These are phyloP conservation scores for Termitomyces sp. DNA, from an alignment of 768 basidiomycete genomes.

Conservation along the genomic window DNA sequence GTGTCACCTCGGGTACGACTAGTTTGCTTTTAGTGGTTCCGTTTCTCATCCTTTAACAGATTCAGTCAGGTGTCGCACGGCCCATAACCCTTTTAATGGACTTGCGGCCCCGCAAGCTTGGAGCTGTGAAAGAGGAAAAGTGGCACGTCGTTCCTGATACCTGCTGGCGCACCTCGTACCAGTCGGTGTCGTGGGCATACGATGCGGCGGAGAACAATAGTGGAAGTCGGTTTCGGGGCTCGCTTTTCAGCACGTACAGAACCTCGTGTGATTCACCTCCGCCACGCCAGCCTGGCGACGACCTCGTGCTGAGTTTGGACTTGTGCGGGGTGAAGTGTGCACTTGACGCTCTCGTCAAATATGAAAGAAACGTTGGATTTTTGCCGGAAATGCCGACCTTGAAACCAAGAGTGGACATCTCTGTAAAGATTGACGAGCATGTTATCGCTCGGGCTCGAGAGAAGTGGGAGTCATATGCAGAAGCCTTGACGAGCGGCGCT, in stretches of 20 bases:
- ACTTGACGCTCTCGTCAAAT: slow-evolving; percentile 27
- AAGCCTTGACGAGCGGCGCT: slow-evolving; percentile 29
- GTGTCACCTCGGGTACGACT: slow-evolving; percentile 24
- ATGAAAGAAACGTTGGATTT: slow-evolving; percentile 40
- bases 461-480: slow-evolving; percentile 36
- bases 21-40: slow-evolving; percentile 1
- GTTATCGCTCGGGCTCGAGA: slow-evolving; percentile 27
- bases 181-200: slow-evolving; percentile 35
- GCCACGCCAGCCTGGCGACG: slow-evolving; percentile 6
- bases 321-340: slow-evolving; percentile 34
- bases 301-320: slow-evolving; percentile 29
- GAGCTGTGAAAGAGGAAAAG: slow-evolving; percentile 24
- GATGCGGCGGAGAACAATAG: slow-evolving; percentile 16
- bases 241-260: slow-evolving; percentile 20
- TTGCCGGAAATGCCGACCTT: slow-evolving; percentile 13
- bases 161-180: slow-evolving; percentile 37
- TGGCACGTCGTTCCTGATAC: slow-evolving; percentile 33
- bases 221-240: slow-evolving; percentile 26
- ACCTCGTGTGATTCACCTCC: slow-evolving; percentile 8
- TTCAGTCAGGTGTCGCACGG: slow-evolving; percentile 7
- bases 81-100: slow-evolving; percentile 20
- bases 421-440: slow-evolving; percentile 25
- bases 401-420: slow-evolving; percentile 11
- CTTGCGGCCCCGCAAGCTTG: slow-evolving; percentile 14
- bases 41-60: slow-evolving; percentile 5